A percentile compares a stretch with the other conserved stretches of the same genome.
Conservation (phyloP, 306 rosid genomes). For the Corylus americana region DNA sequence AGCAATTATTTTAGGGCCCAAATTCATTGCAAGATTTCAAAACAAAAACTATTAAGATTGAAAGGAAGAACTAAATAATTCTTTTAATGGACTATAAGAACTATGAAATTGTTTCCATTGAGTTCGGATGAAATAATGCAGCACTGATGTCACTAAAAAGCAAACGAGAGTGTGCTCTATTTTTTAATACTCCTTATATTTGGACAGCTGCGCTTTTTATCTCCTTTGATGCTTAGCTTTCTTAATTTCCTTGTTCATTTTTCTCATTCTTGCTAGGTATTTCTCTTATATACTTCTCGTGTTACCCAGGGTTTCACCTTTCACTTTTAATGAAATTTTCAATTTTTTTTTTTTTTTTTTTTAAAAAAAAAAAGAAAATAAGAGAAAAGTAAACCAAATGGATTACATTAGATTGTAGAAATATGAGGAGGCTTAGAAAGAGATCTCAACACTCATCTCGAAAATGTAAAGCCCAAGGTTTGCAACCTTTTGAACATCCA, state of each 20-base stretch:
- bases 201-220: too few species aligned
- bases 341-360: too few species aligned
- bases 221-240: too few species aligned
- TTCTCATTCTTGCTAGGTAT: too few species aligned
- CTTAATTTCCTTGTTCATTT: too few species aligned
- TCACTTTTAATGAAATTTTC: too few species aligned
- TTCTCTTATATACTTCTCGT: too few species aligned
- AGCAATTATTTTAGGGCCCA: too few species aligned
- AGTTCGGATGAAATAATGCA: not conserved
- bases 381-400: not conserved
- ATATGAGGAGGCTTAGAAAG: not conserved
- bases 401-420: not conserved
- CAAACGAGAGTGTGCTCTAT: not conserved
- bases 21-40: not conserved
- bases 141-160: not conserved
- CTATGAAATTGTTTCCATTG: not conserved
- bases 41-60: constrained; percentile 2
- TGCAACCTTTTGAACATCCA: not conserved
- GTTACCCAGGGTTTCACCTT: too few species aligned
- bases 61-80: constrained; percentile 6
- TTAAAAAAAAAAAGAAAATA: too few species aligned
- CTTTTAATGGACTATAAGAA: not conserved
- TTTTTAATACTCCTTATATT: too few species aligned
- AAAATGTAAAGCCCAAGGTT: not conserved
- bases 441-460: not conserved